Percentiles rank a stretch among this genome's conserved stretches.
Evolutionary conservation across 352 stramenopile species (phyloP).

Genomic region (Pythium plurisporium): DNA sequence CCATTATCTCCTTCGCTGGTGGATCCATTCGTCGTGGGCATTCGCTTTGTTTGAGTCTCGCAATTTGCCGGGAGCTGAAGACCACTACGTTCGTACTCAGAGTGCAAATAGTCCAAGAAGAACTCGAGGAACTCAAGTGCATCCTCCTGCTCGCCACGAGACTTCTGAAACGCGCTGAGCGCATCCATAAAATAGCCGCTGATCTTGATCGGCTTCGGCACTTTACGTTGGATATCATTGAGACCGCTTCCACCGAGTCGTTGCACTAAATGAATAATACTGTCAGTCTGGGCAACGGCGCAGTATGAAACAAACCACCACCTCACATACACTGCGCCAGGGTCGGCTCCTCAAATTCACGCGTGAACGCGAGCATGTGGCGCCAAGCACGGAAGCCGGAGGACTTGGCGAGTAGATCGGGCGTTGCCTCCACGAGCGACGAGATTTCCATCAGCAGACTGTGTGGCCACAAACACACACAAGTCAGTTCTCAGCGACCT

Average conservation of each 20-base stretch:
- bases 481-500: too few species aligned
- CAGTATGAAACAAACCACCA: neutral
- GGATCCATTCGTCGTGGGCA: neutral
- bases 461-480: neutral
- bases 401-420: constrained; percentile 37
- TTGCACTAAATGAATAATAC: constrained; percentile 10
- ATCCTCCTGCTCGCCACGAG: constrained; percentile 76
- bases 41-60: constrained; percentile 57
- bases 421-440: constrained; percentile 31
- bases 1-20: neutral
- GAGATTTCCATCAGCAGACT: constrained; percentile 74
- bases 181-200: constrained; percentile 82
- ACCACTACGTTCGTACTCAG: constrained; percentile 72
- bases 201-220: constrained; percentile 67
- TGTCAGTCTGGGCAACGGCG: neutral
- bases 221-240: constrained; percentile 42
- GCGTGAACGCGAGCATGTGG: constrained; percentile 75
- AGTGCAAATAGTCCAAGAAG: constrained; percentile 80
- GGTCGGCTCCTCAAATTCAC: constrained; percentile 79
- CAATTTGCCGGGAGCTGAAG: constrained; percentile 51
- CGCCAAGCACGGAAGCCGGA: constrained; percentile 65
- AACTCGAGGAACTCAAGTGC: constrained; percentile 86
- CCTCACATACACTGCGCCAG: constrained; percentile 52
- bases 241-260: constrained; percentile 15
- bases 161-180: constrained; percentile 78